Percentiles rank a stretch among this genome's conserved stretches.
Conservation (phyloP, 1,284 basidiomycete species). For the Puccinia horiana region DNA sequence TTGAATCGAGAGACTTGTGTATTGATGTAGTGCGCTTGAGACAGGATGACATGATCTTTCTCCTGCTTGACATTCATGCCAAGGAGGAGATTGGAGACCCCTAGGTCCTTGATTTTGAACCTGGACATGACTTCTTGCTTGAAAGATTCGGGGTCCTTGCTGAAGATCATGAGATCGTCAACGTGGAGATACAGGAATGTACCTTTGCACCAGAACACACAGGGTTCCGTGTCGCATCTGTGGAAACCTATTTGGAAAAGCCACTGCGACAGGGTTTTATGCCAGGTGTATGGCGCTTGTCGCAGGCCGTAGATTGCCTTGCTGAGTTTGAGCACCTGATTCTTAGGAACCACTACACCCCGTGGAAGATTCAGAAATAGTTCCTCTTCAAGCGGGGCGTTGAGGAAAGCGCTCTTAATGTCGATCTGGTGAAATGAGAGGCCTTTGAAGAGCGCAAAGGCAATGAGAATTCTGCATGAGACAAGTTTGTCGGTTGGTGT, state of each 20-base stretch:
- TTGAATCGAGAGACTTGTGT: neutral
- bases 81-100: no score
- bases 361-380: neutral
- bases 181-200: neutral
- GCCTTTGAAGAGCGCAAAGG: neutral
- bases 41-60: neutral
- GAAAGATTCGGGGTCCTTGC: neutral
- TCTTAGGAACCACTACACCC: neutral
- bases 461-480: neutral
- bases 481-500: neutral
- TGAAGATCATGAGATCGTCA: no score
- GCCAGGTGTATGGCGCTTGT: conserved; percentile 1
- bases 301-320: neutral
- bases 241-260: neutral
- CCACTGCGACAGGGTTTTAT: neutral
- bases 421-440: neutral
- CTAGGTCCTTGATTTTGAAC: neutral
- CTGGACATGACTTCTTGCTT: neutral
- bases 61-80: neutral
- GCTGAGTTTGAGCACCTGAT: neutral
- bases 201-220: neutral
- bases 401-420: no score
- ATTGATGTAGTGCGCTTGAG: no score
- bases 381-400: neutral
- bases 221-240: no score